A percentile compares a stretch with the other conserved stretches of the same genome.
Evolutionary conservation across 2,329 filamentous ascomycete species (phyloP).

Genomic region (Geosmithia putterillii): DNA sequence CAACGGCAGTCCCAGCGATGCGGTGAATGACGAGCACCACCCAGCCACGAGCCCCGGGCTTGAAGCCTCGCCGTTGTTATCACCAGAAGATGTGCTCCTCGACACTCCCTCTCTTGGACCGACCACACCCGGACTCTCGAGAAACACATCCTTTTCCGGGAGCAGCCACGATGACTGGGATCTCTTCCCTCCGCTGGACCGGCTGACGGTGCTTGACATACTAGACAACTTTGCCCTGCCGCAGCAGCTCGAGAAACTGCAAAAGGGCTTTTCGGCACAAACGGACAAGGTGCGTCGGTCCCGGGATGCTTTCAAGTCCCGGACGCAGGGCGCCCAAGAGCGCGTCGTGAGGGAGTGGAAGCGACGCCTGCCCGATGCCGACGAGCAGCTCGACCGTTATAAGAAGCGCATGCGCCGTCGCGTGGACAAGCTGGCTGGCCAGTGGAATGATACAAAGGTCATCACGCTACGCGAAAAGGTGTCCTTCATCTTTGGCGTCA

Average conservation of each 20-base stretch:
- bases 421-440: conserved; percentile 74
- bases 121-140: conserved; percentile 44
- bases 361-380: conserved; percentile 70
- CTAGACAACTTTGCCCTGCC: conserved; percentile 88
- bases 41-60: neutral
- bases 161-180: conserved; percentile 85
- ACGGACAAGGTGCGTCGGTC: conserved; percentile 77
- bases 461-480: conserved; percentile 89
- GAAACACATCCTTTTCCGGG: conserved; percentile 70
- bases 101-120: conserved; percentile 41
- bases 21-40: neutral
- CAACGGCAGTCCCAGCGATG: neutral
- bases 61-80: conserved; percentile 8
- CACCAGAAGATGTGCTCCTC: conserved; percentile 26
- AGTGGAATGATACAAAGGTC: conserved; percentile 81
- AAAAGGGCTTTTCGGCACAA: conserved; percentile 69
- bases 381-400: conserved; percentile 89
- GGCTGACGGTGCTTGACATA: conserved; percentile 82
- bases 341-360: conserved; percentile 90
- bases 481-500: conserved; percentile 88
- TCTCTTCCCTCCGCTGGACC: conserved; percentile 74
- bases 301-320: conserved; percentile 65
- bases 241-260: conserved; percentile 82
- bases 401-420: conserved; percentile 73
- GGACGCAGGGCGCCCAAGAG: conserved; percentile 67